Evolutionary conservation across 768 basidiomycete species (phyloP).

Genomic region (Lentinula edodes): DNA sequence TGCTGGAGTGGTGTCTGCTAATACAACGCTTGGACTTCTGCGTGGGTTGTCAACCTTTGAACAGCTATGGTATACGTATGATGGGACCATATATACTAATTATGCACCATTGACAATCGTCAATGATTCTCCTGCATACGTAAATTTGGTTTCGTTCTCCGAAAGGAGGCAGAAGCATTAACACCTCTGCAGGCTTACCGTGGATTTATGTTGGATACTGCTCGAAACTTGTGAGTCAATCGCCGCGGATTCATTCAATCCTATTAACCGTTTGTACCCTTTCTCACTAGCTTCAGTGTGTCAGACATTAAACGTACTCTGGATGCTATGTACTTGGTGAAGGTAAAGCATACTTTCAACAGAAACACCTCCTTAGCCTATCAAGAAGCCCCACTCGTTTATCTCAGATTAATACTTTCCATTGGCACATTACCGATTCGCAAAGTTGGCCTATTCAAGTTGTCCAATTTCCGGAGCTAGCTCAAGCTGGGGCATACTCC

Average conservation of each 20-base stretch:
- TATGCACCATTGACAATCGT: slow-evolving; percentile 52
- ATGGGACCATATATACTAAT: slow-evolving; percentile 43
- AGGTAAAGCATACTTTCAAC: slow-evolving; percentile 25
- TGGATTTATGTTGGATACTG: slow-evolving; percentile 77
- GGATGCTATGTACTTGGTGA: slow-evolving; percentile 74
- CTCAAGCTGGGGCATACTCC: slow-evolving; percentile 65
- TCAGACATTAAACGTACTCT: slow-evolving; percentile 39
- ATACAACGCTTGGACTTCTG: slow-evolving; percentile 61
- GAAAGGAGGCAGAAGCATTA: background rate
- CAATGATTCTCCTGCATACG: slow-evolving; percentile 61
- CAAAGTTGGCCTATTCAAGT: slow-evolving; percentile 76
- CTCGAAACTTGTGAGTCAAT: slow-evolving; percentile 60
- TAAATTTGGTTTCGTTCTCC: slow-evolving; percentile 23
- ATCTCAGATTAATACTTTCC: slow-evolving; percentile 62
- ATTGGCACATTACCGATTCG: slow-evolving; percentile 83
- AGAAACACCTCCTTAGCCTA: too few species aligned
- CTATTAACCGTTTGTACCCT: background rate
- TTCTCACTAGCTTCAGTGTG: background rate
- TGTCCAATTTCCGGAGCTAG: slow-evolving; percentile 52
- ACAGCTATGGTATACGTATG: slow-evolving; percentile 58
- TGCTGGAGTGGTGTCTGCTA: slow-evolving; percentile 50
- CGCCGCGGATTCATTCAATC: background rate
- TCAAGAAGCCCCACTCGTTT: background rate
- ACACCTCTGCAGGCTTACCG: slow-evolving; percentile 51
- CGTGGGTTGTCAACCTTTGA: slow-evolving; percentile 75